A percentile compares a stretch with the other conserved stretches of the same genome.
Evolutionary conservation across 1,139 yeast genomes (phyloP).

Genomic region (Yamadazyma mexicana): DNA sequence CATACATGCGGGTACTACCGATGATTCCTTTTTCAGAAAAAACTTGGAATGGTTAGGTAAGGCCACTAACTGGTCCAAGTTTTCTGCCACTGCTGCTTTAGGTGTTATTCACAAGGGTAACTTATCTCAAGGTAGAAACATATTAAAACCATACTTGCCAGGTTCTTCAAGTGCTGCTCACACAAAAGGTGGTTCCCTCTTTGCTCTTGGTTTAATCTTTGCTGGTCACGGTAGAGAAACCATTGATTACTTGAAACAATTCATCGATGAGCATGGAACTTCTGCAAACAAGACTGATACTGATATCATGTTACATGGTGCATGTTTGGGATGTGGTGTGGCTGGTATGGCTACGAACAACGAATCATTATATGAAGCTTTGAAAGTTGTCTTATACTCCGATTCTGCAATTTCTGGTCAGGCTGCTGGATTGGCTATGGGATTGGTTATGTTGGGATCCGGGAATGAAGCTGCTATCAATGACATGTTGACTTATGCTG

Average conservation of each 20-base stretch:
- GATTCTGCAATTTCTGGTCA: conserved; percentile 96
- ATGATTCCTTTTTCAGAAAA: conserved; percentile 86
- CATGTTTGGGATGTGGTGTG: conserved; percentile 92
- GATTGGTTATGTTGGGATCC: conserved; percentile 94
- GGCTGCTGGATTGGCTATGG: conserved; percentile 97
- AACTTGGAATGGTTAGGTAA: conserved; percentile 95
- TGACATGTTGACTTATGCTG: conserved; percentile 90
- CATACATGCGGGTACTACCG: conserved; percentile 96
- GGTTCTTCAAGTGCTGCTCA: conserved; percentile 79
- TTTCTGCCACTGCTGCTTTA: conserved; percentile 95
- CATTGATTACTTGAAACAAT: conserved; percentile 73
- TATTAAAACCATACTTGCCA: conserved; percentile 89
- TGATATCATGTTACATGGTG: conserved; percentile 93
- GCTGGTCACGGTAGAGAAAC: conserved; percentile 96
- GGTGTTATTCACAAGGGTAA: conserved; percentile 98
- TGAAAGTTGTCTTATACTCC: conserved; percentile 80
- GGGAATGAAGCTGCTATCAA: conserved; percentile 69
- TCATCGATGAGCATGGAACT: conserved; percentile 67
- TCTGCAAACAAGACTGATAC: conserved; percentile 71
- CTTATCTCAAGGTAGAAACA: conserved; percentile 83
- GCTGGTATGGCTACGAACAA: conserved; percentile 94
- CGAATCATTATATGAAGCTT: conserved; percentile 73
- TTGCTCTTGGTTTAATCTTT: conserved; percentile 89
- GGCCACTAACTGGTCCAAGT: conserved; percentile 97
- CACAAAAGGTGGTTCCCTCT: conserved; percentile 94